Percentiles rank a stretch among this genome's conserved stretches.
phyloP scores from a whole-genome alignment of 2,329 filamentous ascomycete species.

The Rhinocladiella mackenziei region DNA sequence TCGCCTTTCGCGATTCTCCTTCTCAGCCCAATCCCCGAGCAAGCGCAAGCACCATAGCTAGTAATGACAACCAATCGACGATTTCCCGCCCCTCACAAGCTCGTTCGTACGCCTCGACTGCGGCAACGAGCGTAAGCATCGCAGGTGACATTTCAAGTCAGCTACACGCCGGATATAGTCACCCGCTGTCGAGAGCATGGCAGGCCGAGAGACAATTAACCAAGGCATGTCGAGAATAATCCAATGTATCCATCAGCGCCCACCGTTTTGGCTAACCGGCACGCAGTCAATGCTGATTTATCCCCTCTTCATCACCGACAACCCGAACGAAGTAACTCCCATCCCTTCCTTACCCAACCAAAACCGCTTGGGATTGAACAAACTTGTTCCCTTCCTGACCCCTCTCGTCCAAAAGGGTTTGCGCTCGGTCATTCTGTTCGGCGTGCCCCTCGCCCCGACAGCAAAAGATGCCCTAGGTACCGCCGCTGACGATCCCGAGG shows the following conservation, averaged over 20 bases:
- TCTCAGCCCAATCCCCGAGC: conserved; percentile 23
- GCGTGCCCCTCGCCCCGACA: conserved; percentile 75
- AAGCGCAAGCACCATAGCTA: conserved; percentile 20
- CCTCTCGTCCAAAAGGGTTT: conserved; percentile 87
- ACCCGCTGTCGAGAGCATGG: conserved; percentile 74
- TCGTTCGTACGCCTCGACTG: conserved; percentile 45
- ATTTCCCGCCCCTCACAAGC: conserved; percentile 40
- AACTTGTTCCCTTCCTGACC: conserved; percentile 75
- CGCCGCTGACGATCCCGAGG: conserved; percentile 84
- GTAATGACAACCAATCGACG: conserved; percentile 40
- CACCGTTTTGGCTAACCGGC: conserved; percentile 7
- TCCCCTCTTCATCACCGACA: conserved; percentile 92
- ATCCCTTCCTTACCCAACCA: conserved; percentile 92
- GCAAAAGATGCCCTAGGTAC: conserved; percentile 90
- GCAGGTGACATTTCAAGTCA: conserved; percentile 72
- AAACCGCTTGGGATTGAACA: conserved; percentile 81
- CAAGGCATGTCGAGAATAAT: conserved; percentile 55
- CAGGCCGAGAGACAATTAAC: conserved; percentile 80
- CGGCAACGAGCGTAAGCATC: conserved; percentile 50
- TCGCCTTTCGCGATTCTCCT: conserved; percentile 42
- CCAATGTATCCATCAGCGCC: not conserved
- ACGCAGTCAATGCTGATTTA: conserved; percentile 94
- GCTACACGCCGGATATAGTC: conserved; percentile 76
- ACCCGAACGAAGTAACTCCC: conserved; percentile 82
- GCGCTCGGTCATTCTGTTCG: conserved; percentile 90